phyloP scores from a whole-genome alignment of 371 early-diverging fungal species.

The Mortierella sp. region DNA sequence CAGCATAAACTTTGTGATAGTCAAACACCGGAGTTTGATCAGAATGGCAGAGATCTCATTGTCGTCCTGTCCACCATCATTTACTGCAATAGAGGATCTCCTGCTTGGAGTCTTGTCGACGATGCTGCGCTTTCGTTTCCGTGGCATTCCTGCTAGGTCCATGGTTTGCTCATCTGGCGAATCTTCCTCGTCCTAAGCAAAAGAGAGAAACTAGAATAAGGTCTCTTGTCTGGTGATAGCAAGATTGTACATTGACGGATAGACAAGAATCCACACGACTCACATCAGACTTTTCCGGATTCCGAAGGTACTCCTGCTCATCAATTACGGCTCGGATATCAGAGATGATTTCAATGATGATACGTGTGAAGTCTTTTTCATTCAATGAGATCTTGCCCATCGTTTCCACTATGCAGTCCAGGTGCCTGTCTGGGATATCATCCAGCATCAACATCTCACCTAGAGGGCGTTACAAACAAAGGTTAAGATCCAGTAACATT shows the following conservation, averaged over 20 bases:
- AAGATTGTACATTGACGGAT: not conserved
- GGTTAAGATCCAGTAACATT: constrained; percentile 12
- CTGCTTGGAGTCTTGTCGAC: constrained; percentile 39
- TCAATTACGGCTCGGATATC: constrained; percentile 63
- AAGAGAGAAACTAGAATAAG: not conserved
- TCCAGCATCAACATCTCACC: constrained; percentile 75
- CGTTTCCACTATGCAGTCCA: constrained; percentile 75
- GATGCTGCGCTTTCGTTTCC: constrained; percentile 42
- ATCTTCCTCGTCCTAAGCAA: constrained; percentile 38
- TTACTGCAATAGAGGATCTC: constrained; percentile 20
- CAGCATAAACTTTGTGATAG: constrained; percentile 77
- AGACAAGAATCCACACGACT: no score
- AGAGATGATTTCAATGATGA: constrained; percentile 83
- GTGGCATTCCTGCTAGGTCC: constrained; percentile 32
- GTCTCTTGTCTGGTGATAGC: not conserved
- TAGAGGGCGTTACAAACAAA: no score
- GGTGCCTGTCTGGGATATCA: constrained; percentile 77
- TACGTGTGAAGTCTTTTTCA: constrained; percentile 89
- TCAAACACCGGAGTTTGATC: constrained; percentile 75
- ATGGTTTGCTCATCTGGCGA: constrained; percentile 45
- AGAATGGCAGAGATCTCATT: constrained; percentile 62
- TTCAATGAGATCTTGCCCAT: constrained; percentile 79
- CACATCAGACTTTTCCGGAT: constrained; percentile 41
- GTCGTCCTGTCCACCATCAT: constrained; percentile 56
- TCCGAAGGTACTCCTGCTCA: constrained; percentile 41